These are phyloP conservation scores for Mycena belliarum DNA, from an alignment of 768 basidiomycete genomes.

Conservation along the genomic window DNA sequence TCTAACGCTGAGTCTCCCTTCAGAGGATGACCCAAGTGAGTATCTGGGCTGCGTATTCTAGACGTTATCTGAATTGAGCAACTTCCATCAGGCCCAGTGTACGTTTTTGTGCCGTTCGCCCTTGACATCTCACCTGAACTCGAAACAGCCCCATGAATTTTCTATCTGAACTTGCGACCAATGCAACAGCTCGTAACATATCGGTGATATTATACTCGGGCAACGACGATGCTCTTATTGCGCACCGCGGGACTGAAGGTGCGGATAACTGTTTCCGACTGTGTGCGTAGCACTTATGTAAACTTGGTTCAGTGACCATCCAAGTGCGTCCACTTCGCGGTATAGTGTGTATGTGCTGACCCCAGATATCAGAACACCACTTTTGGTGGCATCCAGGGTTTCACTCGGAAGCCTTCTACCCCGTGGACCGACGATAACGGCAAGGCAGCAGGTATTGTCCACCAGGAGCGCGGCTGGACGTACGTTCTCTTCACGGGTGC, in stretches of 20 bases:
- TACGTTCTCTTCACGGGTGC: conserved; percentile 44
- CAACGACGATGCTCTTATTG: conserved; percentile 67
- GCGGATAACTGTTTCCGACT: conserved; percentile 16
- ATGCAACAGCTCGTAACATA: conserved; percentile 53
- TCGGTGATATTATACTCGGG: conserved; percentile 64
- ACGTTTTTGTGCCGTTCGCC: conserved; percentile 15
- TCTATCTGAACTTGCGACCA: conserved; percentile 65
- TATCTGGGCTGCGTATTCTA: neutral
- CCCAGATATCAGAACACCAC: conserved; percentile 61
- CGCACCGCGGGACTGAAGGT: conserved; percentile 68
- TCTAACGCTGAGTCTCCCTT: neutral
- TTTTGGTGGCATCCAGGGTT: conserved; percentile 76
- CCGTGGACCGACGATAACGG: conserved; percentile 64
- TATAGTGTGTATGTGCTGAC: neutral
- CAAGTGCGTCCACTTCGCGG: conserved; percentile 37
- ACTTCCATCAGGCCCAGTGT: conserved; percentile 33
- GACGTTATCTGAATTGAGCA: neutral
- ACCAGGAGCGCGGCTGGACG: conserved; percentile 74
- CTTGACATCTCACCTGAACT: neutral
- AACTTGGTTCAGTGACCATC: conserved; percentile 46
- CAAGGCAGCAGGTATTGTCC: conserved; percentile 65
- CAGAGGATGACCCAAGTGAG: conserved; percentile 42
- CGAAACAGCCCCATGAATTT: conserved; percentile 58
- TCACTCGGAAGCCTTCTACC: conserved; percentile 67
- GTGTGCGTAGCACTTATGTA: neutral